Percentiles rank a stretch among this genome's conserved stretches.
Evolutionary conservation across 441 rosid genomes (phyloP).

Genomic region (Bruguiera hainesii): DNA sequence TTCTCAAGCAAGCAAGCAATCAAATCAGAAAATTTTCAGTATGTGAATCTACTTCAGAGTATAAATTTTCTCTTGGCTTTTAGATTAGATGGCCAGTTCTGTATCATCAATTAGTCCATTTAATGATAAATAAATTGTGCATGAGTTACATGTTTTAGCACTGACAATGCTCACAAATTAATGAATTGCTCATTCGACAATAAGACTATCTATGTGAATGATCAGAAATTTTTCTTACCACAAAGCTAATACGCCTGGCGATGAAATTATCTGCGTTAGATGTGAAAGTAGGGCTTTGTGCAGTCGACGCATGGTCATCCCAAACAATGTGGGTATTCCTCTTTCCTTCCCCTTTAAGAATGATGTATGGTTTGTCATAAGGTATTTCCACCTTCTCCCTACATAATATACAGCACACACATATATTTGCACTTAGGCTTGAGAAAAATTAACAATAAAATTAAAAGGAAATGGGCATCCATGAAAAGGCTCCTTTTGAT

Average conservation of each 20-base stretch:
- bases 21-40: no score
- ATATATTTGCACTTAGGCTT: background rate
- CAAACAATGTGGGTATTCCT: slow-evolving; percentile 52
- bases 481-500: background rate
- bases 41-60: no score
- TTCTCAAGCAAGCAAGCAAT: no score
- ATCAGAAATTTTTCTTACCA: slow-evolving; percentile 30
- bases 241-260: slow-evolving; percentile 52
- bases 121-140: no score
- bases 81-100: no score
- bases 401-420: background rate
- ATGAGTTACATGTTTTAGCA: no score
- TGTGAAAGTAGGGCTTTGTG: slow-evolving; percentile 57
- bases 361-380: slow-evolving; percentile 52
- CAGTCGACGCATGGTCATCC: slow-evolving; percentile 47
- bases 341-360: slow-evolving; percentile 54
- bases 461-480: background rate
- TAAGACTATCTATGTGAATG: no score
- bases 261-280: slow-evolving; percentile 56
- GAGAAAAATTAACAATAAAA: background rate
- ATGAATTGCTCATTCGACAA: no score
- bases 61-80: no score
- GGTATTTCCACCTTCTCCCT: slow-evolving; percentile 84
- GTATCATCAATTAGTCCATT: no score
- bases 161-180: no score